Evolutionary conservation across 225 moss, liverwort and hornwort genomes (phyloP), one percentile per base, ranked within the genome.

Genomic region (Rhytidiadelphus loreus): DNA sequence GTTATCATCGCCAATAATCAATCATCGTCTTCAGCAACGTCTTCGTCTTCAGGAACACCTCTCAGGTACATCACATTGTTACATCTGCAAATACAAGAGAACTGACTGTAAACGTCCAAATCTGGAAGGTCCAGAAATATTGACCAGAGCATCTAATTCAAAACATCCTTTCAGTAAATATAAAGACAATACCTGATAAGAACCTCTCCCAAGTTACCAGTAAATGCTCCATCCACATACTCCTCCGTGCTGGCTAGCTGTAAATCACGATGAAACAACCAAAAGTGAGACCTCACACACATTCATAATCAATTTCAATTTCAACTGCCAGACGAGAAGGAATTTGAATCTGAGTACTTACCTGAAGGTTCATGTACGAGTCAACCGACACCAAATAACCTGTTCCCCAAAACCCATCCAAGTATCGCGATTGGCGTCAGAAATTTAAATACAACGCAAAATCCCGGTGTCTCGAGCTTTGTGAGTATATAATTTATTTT

Each of bases 341-440:
- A 60, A 62, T 56, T 73, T 37, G 24, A 85, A 78, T 48, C 56
- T 33, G 79, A 62, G 26, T 0, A 56, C 60, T 77, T 88, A 95
- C 97, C 93, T 99, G 96, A 64, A 99, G 92, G 85, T 99, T 99
- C 98, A 99, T 97, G 91, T 99, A 99, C n/a, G 96, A 96, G 87
- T 99, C 98, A 62, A 99, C 98, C 39, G 97, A 97, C 84, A 96
- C 96, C 93, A 99, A 44, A 91, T 99, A 99, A 32, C 97, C 97
- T 99, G 94, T 56, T 56, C 16, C 88, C 79, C 29, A 21, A 53
- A 90, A 65, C 83, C 59, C 78, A 84, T 43, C 69, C 81, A 66
- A 56, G 16, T 41, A 24, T 58, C 55, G 48, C 37, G 43, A 89
- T 81, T 13, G 9, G 8, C n/a, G 82, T 89, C n/a, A 81, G 33